Evolutionary conservation across 1,139 yeast species (phyloP).

Genomic region (Magnusiomyces tetraspermus): DNA sequence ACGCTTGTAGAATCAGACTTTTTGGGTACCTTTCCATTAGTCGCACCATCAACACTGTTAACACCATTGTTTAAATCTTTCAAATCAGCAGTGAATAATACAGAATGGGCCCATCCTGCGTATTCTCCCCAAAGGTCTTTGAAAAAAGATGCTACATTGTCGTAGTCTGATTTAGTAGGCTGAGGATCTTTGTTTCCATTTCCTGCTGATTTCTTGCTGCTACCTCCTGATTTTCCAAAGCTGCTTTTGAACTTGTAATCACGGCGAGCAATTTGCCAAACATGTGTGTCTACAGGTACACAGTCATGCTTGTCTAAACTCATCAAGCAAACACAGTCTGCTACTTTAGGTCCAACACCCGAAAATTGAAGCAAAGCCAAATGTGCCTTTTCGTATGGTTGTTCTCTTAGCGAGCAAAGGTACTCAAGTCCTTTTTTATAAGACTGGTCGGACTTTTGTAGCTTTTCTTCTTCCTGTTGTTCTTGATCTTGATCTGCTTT

Average conservation of each 20-base stretch:
- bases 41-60: constrained; percentile 4
- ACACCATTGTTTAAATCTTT: constrained; percentile 50
- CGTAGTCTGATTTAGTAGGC: constrained; percentile 51
- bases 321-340: constrained; percentile 92
- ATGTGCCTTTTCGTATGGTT: constrained; percentile 50
- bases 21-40: neutral
- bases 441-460: too few species aligned
- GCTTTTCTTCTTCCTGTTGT: neutral
- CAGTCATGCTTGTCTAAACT: constrained; percentile 78
- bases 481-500: neutral
- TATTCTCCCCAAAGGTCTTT: constrained; percentile 71
- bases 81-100: constrained; percentile 78
- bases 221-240: constrained; percentile 31
- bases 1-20: neutral
- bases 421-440: neutral
- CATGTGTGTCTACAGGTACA: constrained; percentile 95
- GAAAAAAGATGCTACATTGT: constrained; percentile 52
- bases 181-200: neutral
- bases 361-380: constrained; percentile 54
- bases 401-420: constrained; percentile 33
- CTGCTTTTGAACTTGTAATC: constrained; percentile 54
- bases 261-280: constrained; percentile 80
- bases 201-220: neutral
- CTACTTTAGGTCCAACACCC: constrained; percentile 98
- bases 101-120: constrained; percentile 98